Base-by-base conservation (phyloP, 441 rosid species). In the Gossypium lobatum region DNA sequence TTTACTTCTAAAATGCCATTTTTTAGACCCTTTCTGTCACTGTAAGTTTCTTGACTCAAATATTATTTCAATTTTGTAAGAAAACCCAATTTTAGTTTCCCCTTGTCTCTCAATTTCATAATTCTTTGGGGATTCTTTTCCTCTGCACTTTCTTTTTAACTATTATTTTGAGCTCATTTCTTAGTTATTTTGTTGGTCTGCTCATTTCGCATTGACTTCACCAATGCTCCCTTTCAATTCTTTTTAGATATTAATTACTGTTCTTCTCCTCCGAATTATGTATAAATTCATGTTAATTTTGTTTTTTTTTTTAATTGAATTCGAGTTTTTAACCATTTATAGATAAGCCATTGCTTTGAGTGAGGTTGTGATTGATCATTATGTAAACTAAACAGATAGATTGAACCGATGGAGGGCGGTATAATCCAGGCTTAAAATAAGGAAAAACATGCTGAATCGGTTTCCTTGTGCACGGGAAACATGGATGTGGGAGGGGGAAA, bases 401-500 rank as follows among this genome's bases (percentile, higher is more conserved):
- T 16, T 52, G 60, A 68, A 31, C 11, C 1, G 31, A 52, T 20
- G 70, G 54, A 10, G 31, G 31, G 10, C 31, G 17, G 70, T 45
- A 18, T 42, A 42, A 64, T 11, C 54, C 10, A n/a, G 31, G 11
- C 6, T 64, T 42, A 64, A 13, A 26, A n/a, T 23, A 52, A 68
- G 60, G 10, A 28, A 68, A 68, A 68, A 1, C 72, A 68, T 68
- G 72, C 72, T 39, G 37, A 18, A 67, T 48, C 39, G 71, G 54
- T 61, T 68, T 75, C 53, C 59, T 52, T 73, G 17, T 42, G 50
- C 13, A 25, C 64, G 53, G 48, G 52, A 18, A 64, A 73, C 21
- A 88, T 84, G 89, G 88, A 86, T 65, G 83, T 64, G 58, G 85
- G 79, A 60, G 79, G 76, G 11, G 84, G 64, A 11, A 82, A 74